A percentile compares a stretch with the other conserved stretches of the same genome.
phyloP scores from a whole-genome alignment of 129 eudicot genomes.

The Chrysanthemum seticuspe region DNA sequence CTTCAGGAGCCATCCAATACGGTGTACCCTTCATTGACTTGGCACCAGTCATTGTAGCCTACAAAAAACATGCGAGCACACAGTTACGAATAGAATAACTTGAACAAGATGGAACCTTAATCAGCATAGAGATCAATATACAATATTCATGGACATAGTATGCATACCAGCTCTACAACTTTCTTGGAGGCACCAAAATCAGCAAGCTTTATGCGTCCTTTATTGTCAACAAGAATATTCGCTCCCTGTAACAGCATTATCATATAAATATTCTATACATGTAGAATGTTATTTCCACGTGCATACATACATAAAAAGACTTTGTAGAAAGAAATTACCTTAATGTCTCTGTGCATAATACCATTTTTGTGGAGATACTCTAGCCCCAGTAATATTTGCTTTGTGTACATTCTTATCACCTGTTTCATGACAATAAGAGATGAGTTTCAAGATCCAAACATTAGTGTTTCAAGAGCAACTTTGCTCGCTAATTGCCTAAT shows the following conservation, averaged over 20 bases:
- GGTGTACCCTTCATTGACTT: slow-evolving; percentile 99
- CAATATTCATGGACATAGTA: background rate
- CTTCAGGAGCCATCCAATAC: slow-evolving; percentile 99
- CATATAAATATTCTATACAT: slow-evolving; percentile 6
- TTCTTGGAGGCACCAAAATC: slow-evolving; percentile 99
- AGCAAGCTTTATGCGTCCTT: slow-evolving; percentile 94
- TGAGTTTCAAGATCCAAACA: slow-evolving; percentile 1
- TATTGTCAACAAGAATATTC: slow-evolving; percentile 94
- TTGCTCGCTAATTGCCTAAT: slow-evolving; percentile 6
- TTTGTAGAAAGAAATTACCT: too few species aligned
- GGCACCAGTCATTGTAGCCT: slow-evolving; percentile 99
- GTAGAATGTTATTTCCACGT: background rate
- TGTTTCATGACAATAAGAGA: slow-evolving; percentile 30
- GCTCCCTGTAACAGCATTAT: slow-evolving; percentile 69
- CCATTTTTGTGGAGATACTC: slow-evolving; percentile 93
- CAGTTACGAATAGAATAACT: too few species aligned
- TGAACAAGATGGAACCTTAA: background rate
- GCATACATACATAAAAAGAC: background rate
- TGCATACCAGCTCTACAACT: slow-evolving; percentile 90
- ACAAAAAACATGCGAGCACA: slow-evolving; percentile 22
- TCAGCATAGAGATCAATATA: background rate
- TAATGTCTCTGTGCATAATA: slow-evolving; percentile 96
- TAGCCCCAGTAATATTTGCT: slow-evolving; percentile 76
- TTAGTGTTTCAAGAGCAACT: slow-evolving; percentile 11
- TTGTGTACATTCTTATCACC: slow-evolving; percentile 95